phyloP scores from a whole-genome alignment of 1,284 basidiomycete genomes.

The Agroathelia rolfsii region DNA sequence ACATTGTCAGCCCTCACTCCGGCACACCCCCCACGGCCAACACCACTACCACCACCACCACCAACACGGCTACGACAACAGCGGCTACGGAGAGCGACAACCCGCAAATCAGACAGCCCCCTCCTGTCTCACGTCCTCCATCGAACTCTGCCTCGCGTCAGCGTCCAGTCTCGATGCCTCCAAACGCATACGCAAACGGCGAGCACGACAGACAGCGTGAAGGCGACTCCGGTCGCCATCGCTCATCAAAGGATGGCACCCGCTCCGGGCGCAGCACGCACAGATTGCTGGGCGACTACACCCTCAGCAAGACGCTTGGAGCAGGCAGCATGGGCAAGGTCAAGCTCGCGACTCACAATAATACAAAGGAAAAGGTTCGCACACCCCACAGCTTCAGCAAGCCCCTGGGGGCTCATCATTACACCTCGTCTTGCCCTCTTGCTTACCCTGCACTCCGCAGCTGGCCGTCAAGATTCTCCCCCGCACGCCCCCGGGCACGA shows the following conservation, averaged over 20 bases:
- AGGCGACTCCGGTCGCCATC: too few species aligned
- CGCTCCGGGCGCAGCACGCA: too few species aligned
- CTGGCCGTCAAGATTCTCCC: slow-evolving; percentile 98
- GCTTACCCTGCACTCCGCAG: slow-evolving; percentile 29
- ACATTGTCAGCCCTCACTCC: slow-evolving; percentile 27
- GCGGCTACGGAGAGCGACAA: slow-evolving; percentile 11
- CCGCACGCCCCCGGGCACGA: slow-evolving; percentile 53
- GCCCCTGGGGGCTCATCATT: slow-evolving; percentile 3
- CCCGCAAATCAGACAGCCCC: slow-evolving; percentile 14
- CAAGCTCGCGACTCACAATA: slow-evolving; percentile 87
- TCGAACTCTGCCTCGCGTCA: slow-evolving; percentile 29
- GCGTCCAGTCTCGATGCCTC: slow-evolving; percentile 64
- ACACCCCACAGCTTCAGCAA: slow-evolving; percentile 6
- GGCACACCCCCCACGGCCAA: slow-evolving; percentile 15
- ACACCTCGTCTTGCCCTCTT: slow-evolving; percentile 7
- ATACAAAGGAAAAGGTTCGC: slow-evolving; percentile 87
- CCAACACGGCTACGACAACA: slow-evolving; percentile 10
- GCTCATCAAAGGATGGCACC: too few species aligned
- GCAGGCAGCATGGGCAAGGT: slow-evolving; percentile 99
- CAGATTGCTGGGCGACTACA: slow-evolving; percentile 85
- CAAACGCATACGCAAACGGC: slow-evolving; percentile 35
- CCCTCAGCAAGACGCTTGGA: slow-evolving; percentile 92
- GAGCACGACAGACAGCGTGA: slow-evolving; percentile 20
- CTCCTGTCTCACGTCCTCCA: slow-evolving; percentile 19
- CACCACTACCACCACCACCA: slow-evolving; percentile 17